A percentile compares a stretch with the other conserved stretches of the same genome.
Evolutionary conservation across 805 yeast genomes (phyloP).

Genomic region (Brettanomyces sp.): DNA sequence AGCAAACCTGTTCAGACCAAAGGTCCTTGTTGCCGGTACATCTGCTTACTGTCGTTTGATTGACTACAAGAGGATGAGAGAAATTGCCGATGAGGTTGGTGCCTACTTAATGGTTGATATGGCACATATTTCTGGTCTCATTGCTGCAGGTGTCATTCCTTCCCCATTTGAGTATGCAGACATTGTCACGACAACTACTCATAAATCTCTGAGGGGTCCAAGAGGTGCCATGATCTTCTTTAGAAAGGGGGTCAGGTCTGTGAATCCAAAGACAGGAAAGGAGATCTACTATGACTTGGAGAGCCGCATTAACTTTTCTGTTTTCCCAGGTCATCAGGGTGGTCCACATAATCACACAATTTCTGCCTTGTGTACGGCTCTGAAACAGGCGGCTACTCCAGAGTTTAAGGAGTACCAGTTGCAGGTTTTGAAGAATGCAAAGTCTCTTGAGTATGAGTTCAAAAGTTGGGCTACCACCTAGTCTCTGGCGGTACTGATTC

Average conservation of each 20-base stretch:
- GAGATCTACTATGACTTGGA: slow-evolving; percentile 87
- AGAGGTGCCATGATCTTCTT: slow-evolving; percentile 99
- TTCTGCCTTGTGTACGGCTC: slow-evolving; percentile 93
- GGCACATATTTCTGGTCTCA: slow-evolving; percentile 97
- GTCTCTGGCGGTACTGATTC: slow-evolving; percentile 96
- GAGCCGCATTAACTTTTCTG: slow-evolving; percentile 92
- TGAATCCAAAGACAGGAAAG: slow-evolving; percentile 83
- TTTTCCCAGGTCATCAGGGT: slow-evolving; percentile 99
- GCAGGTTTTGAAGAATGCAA: slow-evolving; percentile 83
- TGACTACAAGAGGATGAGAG: slow-evolving; percentile 93
- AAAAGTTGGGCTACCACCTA: slow-evolving; percentile 63
- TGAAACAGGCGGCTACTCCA: slow-evolving; percentile 86
- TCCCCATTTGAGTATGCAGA: slow-evolving; percentile 97
- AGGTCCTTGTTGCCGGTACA: slow-evolving; percentile 94
- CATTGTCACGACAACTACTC: slow-evolving; percentile 97
- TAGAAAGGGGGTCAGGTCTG: slow-evolving; percentile 89
- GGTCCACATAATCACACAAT: slow-evolving; percentile 99
- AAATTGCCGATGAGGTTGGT: slow-evolving; percentile 94
- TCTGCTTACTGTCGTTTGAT: slow-evolving; percentile 95
- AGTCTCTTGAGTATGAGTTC: slow-evolving; percentile 69
- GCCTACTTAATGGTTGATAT: slow-evolving; percentile 94
- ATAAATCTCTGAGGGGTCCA: slow-evolving; percentile 97
- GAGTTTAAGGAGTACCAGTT: slow-evolving; percentile 87
- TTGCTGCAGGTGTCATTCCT: slow-evolving; percentile 92
- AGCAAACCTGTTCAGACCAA: slow-evolving; percentile 90